Percentiles rank a stretch among this genome's conserved stretches.
Evolutionary conservation across 2,329 filamentous ascomycete species (phyloP).

Genomic region (Venturia oleaginea): DNA sequence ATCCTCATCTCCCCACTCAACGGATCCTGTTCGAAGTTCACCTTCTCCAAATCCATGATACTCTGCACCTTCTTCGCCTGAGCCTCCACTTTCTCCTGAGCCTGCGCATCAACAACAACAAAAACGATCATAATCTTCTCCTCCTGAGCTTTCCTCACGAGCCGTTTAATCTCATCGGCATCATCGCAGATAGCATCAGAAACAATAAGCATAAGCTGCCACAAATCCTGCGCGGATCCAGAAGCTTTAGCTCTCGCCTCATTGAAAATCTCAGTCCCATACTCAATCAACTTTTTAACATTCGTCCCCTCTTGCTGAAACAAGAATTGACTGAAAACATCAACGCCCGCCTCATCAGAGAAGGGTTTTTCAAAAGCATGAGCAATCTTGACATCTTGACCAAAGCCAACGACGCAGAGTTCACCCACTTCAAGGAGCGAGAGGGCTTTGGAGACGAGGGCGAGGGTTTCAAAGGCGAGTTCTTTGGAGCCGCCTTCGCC

Average conservation of each 20-base stretch:
- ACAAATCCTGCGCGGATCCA: conserved; percentile 58
- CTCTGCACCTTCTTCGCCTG: conserved; percentile 48
- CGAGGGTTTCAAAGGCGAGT: conserved; percentile 87
- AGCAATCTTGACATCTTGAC: conserved; percentile 70
- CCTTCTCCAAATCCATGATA: conserved; percentile 83
- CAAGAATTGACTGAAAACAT: conserved; percentile 72
- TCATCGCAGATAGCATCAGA: conserved; percentile 90
- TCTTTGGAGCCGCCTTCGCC: conserved; percentile 66
- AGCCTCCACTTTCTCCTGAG: conserved; percentile 19
- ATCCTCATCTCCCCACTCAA: conserved; percentile 54
- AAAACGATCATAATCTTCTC: conserved; percentile 98
- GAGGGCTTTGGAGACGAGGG: conserved; percentile 78
- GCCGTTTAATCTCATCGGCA: conserved; percentile 70
- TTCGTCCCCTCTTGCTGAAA: conserved; percentile 84
- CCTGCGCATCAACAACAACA: conserved; percentile 72
- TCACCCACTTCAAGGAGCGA: conserved; percentile 92
- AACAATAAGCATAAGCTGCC: conserved; percentile 90
- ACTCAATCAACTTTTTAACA: conserved; percentile 65
- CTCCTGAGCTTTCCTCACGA: conserved; percentile 81
- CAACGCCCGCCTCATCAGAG: conserved; percentile 69
- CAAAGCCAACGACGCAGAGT: conserved; percentile 85
- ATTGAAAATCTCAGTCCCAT: conserved; percentile 74
- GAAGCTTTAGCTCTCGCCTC: conserved; percentile 53
- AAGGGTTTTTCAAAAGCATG: conserved; percentile 81
- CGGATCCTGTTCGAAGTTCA: conserved; percentile 64